Conservation (phyloP, 2,329 filamentous ascomycete genomes). For the Lasiodiplodia theobromae region DNA sequence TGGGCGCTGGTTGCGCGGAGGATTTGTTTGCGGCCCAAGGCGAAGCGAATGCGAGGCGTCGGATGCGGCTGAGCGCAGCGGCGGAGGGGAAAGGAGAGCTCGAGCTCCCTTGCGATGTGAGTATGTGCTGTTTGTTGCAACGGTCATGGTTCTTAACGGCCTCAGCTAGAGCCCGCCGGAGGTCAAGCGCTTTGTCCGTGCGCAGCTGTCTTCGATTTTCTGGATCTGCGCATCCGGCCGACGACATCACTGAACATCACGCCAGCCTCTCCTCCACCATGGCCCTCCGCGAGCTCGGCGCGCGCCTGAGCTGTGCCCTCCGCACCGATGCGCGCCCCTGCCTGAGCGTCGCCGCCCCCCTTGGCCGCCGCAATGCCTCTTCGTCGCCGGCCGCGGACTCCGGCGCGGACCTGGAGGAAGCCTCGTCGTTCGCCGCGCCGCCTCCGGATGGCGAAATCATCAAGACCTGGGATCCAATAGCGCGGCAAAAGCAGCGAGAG, state of each 20-base stretch:
- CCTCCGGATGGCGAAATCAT: conserved; percentile 50
- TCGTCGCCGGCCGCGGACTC: conserved; percentile 47
- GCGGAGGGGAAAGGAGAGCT: conserved; percentile 25
- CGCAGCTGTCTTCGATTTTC: conserved; percentile 25
- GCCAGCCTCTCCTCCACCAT: conserved; percentile 37
- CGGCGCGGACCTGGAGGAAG: conserved; percentile 55
- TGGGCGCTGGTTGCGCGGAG: conserved; percentile 10
- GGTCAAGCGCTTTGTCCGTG: conserved; percentile 27
- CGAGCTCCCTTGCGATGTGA: conserved; percentile 13
- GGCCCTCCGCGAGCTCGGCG: conserved; percentile 48
- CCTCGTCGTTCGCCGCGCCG: conserved; percentile 53
- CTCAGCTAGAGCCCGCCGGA: conserved; percentile 17
- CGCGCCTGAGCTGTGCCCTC: conserved; percentile 39
- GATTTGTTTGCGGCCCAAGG: conserved; percentile 16
- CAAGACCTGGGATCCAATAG: conserved; percentile 58
- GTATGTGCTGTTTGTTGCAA: conserved; percentile 21
- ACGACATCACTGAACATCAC: conserved; percentile 31
- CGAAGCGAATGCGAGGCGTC: conserved; percentile 12
- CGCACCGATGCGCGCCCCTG: conserved; percentile 38
- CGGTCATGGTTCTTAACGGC: conserved; percentile 11
- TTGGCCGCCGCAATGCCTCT: conserved; percentile 56
- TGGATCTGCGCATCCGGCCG: conserved; percentile 16
- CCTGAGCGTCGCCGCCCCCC: conserved; percentile 35
- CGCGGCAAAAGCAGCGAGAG: conserved; percentile 51
- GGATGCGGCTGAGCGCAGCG: conserved; percentile 13